Evolutionary conservation across 257 asterid genomes (phyloP), one percentile per base, ranked within the genome.

Genomic region (Anisodus acutangulus): DNA sequence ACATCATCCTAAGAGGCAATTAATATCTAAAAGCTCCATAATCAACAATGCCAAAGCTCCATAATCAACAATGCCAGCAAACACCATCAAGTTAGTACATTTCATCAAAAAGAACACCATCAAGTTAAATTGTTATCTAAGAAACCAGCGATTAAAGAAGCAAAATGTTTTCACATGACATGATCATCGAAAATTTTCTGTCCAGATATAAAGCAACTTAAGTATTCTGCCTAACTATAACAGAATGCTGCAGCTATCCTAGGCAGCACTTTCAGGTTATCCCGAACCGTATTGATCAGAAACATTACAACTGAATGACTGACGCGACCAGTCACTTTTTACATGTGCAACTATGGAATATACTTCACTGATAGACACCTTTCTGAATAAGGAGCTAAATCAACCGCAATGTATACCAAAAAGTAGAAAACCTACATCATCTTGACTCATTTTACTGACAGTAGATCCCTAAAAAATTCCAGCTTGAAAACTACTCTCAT

Each of bases 61-160:
- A 26, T 16, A 49, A 12, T 76, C 81, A 76, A 7, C 81, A 76
- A 49, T 51, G 31, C 15, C 63, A 76, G 63, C 59, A 54, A 76
- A 76, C 45, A 26, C 63, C 62, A 76, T 22, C 59, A 47, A 72
- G 35, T 10, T 47, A 19, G 80, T 47, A 5, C 6, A 41, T 31
- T 31, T 31, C 35, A 31, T 31, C 45, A 17, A 37, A 41, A 45
- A 12, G 6, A 74, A 26, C 31, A 8, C 39, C 53, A 39, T 8
- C 81, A 47, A 11, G 11, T 47, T 12, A 49, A 11, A 11, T 22
- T 11, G 59, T 26, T 74, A 26, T 45, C 62, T 49, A 74, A 51
- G 43, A 74, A 55, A 49, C 57, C 62, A 49, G 62, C 2, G 1
- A 74, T 31, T 11, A 51, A 54, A 49, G 62, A 49, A 49, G 19